phyloP scores from a whole-genome alignment of 768 basidiomycete genomes.

The Leucocoprinus birnbaumii region DNA sequence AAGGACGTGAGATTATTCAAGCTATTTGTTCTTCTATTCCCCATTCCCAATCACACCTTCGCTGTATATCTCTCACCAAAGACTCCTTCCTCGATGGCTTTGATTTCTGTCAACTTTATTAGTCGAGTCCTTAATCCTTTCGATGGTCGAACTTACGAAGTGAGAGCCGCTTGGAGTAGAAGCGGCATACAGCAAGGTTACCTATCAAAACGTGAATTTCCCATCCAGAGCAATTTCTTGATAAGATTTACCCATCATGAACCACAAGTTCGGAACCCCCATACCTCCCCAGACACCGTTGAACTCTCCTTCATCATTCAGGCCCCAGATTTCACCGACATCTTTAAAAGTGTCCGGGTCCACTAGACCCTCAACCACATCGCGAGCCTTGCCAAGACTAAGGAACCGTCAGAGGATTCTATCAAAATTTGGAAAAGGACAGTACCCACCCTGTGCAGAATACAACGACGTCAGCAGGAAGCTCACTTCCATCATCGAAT shows the following conservation, averaged over 20 bases:
- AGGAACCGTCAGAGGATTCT: background rate
- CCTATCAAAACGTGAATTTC: too few relatives aligned
- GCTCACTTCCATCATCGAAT: conserved; percentile 43
- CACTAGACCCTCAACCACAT: conserved; percentile 36
- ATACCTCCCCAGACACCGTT: conserved; percentile 34
- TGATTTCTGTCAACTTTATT: conserved; percentile 43
- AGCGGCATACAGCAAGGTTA: conserved; percentile 53
- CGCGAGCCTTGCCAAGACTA: conserved; percentile 42
- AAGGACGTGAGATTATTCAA: too few relatives aligned
- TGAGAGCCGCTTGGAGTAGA: conserved; percentile 60
- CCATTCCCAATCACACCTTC: too few relatives aligned
- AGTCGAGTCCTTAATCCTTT: background rate
- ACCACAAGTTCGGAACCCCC: conserved; percentile 45
- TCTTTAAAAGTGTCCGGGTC: conserved; percentile 37
- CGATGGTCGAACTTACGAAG: conserved; percentile 43
- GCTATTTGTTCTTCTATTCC: too few relatives aligned
- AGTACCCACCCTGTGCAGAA: conserved; percentile 25
- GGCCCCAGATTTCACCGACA: conserved; percentile 56
- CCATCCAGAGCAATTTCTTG: too few relatives aligned
- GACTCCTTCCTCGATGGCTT: conserved; percentile 50
- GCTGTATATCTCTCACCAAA: too few relatives aligned
- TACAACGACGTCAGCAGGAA: conserved; percentile 36
- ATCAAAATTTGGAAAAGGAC: conserved; percentile 46
- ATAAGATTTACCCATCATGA: conserved; percentile 46
- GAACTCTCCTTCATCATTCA: conserved; percentile 61